Percentiles rank a stretch among this genome's conserved stretches.
Conservation (phyloP, 176 grass and related monocot species). For the Avena atlantica region DNA sequence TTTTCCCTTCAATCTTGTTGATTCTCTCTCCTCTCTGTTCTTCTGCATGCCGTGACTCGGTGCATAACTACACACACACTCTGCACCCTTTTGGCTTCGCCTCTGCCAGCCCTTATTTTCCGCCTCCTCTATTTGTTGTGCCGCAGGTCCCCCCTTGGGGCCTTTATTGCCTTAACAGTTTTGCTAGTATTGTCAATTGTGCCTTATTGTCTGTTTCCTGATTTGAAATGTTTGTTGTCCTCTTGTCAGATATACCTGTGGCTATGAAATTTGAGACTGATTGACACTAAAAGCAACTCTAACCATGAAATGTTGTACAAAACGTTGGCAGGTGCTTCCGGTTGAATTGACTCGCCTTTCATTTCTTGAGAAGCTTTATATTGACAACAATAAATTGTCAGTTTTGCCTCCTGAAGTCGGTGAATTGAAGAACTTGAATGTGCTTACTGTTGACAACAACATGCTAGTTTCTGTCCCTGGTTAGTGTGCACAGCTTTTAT, state of each 20-base stretch:
- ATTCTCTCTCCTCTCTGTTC: background rate
- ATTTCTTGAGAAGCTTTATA: constrained; percentile 88
- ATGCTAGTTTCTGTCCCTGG: constrained; percentile 96
- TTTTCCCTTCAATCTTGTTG: background rate
- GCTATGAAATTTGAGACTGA: background rate
- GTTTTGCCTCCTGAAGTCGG: constrained; percentile 94
- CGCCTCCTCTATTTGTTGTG: background rate
- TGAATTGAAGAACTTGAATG: constrained; percentile 81
- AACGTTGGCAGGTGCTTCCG: constrained; percentile 77
- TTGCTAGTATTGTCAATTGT: constrained; percentile 9
- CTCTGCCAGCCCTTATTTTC: background rate
- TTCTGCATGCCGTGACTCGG: background rate
- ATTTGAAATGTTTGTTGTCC: constrained; percentile 25
- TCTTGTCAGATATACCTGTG: constrained; percentile 16
- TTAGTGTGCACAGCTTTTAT: constrained; percentile 48
- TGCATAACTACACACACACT: background rate
- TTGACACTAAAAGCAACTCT: constrained; percentile 13
- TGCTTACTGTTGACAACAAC: constrained; percentile 85
- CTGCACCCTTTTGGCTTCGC: background rate
- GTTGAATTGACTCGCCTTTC: constrained; percentile 84
- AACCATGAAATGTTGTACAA: constrained; percentile 42
- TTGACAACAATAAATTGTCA: constrained; percentile 91
- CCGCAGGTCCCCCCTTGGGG: background rate
- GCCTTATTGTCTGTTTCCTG: background rate
- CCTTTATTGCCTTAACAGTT: background rate